Percentiles rank a stretch among this genome's conserved stretches.
phyloP scores from a whole-genome alignment of 192 early-diverging fungal genomes.

The Umbelopsis ramanniana region DNA sequence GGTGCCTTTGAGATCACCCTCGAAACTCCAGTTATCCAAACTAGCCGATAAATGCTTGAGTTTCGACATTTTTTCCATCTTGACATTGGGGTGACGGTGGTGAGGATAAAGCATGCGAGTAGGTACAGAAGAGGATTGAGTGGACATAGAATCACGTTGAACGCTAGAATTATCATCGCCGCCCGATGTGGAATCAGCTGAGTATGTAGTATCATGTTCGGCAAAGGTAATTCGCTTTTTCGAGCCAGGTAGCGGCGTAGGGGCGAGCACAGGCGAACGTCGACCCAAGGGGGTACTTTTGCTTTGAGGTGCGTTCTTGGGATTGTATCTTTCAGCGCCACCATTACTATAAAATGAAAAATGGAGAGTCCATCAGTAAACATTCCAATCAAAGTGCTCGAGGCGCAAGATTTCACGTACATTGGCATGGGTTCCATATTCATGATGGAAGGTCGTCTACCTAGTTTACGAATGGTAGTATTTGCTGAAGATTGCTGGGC shows the following conservation, averaged over 20 bases:
- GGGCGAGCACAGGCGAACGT: conserved; percentile 12
- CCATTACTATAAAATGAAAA: too few relatives aligned
- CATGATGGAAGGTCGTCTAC: conserved; percentile 40
- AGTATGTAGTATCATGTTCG: conserved; percentile 30
- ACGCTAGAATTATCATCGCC: background rate
- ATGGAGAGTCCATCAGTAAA: too few relatives aligned
- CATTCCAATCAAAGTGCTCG: background rate
- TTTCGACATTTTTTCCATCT: conserved; percentile 20
- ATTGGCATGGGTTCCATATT: conserved; percentile 11
- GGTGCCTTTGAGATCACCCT: conserved; percentile 43
- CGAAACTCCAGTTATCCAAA: conserved; percentile 47
- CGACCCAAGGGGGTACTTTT: background rate
- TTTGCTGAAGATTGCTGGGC: conserved; percentile 14
- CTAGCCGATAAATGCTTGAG: conserved; percentile 47
- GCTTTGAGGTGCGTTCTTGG: background rate
- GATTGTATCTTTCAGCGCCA: conserved; percentile 1
- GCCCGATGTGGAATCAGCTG: conserved; percentile 28
- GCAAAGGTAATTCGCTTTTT: conserved; percentile 44
- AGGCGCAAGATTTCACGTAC: background rate
- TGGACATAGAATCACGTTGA: conserved; percentile 1
- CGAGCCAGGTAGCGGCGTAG: conserved; percentile 20
- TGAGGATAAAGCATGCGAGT: conserved; percentile 18
- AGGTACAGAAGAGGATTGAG: conserved; percentile 18
- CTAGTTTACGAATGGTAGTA: conserved; percentile 7
- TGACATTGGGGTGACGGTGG: conserved; percentile 43